A percentile compares a stretch with the other conserved stretches of the same genome.
These are phyloP conservation scores for Teratosphaeria zuluensis DNA, from an alignment of 2,329 filamentous ascomycete species.

Conservation along the genomic window DNA sequence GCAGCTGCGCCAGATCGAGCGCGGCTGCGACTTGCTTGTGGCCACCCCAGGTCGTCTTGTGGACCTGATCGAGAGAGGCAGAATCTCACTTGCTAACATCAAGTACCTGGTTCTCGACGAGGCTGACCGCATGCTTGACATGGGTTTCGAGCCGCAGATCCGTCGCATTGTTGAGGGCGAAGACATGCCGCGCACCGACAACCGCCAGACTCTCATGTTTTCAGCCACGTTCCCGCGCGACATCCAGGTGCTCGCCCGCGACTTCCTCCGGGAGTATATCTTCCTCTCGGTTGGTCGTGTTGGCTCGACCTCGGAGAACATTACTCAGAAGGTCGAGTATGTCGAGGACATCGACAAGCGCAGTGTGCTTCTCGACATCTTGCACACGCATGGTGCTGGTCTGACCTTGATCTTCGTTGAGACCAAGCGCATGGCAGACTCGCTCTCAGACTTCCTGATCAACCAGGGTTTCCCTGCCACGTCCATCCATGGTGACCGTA, in stretches of 20 bases:
- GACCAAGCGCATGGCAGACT: constrained; percentile 99
- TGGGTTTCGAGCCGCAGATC: constrained; percentile 99
- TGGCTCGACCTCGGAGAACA: constrained; percentile 99
- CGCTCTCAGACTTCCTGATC: constrained; percentile 93
- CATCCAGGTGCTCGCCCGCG: constrained; percentile 96
- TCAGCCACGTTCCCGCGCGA: constrained; percentile 98
- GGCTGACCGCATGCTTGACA: constrained; percentile 99
- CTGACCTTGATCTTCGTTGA: constrained; percentile 97
- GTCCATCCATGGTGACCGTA: constrained; percentile 96
- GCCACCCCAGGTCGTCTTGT: constrained; percentile 95
- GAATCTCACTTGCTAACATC: constrained; percentile 96
- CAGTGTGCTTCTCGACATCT: constrained; percentile 91
- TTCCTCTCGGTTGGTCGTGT: constrained; percentile 98
- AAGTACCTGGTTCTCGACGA: constrained; percentile 98
- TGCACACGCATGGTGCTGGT: constrained; percentile 83
- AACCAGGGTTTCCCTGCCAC: constrained; percentile 98
- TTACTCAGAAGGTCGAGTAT: constrained; percentile 97
- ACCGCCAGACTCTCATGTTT: constrained; percentile 98
- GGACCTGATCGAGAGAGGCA: constrained; percentile 95
- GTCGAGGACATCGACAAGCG: constrained; percentile 96
- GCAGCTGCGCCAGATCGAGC: constrained; percentile 96
- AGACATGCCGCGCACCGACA: constrained; percentile 79
- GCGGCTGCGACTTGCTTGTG: constrained; percentile 90
- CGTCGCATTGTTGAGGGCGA: constrained; percentile 96
- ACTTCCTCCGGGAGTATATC: constrained; percentile 98